phyloP scores from a whole-genome alignment of 306 rosid genomes.

The Quercus engelmannii region DNA sequence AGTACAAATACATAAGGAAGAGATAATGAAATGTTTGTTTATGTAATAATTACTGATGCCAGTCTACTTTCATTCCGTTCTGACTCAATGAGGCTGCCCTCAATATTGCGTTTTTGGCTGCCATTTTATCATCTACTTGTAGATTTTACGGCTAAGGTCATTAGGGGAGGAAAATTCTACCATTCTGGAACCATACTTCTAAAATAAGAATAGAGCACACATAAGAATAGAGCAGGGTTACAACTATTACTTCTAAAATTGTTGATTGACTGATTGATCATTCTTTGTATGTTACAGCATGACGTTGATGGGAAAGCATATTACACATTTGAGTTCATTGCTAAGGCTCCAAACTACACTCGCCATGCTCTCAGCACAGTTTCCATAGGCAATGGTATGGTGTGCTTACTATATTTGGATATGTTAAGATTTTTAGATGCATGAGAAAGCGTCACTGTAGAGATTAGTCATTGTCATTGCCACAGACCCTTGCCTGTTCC shows the following conservation, averaged over 20 bases:
- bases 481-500: neutral
- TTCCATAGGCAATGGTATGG: constrained; percentile 76
- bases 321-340: constrained; percentile 79
- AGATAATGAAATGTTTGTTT: no score
- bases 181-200: neutral
- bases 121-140: neutral
- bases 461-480: no score
- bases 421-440: neutral
- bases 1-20: no score
- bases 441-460: neutral
- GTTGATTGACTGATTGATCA: neutral
- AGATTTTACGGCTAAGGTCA: neutral
- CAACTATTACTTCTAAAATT: neutral
- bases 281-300: constrained; percentile 48
- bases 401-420: constrained; percentile 5
- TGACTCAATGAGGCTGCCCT: no score
- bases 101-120: no score
- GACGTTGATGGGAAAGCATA: constrained; percentile 77
- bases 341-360: constrained; percentile 90
- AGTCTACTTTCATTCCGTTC: no score
- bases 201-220: no score
- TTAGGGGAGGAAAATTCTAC: neutral
- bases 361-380: constrained; percentile 92
- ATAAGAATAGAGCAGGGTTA: neutral
- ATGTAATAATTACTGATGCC: no score